Evolutionary conservation across 305 asterid species (phyloP), one percentile per base, ranked within the genome.

Genomic region (Lippia alba): DNA sequence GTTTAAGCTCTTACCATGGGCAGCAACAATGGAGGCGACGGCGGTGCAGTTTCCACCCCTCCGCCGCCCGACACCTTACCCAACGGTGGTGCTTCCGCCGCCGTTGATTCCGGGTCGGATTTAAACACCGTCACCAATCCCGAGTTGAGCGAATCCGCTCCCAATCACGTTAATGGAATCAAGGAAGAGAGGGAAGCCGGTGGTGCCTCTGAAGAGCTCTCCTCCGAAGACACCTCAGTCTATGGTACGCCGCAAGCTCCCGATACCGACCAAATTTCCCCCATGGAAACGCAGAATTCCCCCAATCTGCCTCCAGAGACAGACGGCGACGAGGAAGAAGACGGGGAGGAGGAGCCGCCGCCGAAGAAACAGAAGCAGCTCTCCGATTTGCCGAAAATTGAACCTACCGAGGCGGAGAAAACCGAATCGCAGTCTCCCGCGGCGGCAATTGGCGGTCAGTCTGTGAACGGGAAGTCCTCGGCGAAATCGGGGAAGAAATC

Each of bases 401-500:
- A 32, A 18, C 34, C 53, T n/a, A 6, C 65, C 2, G 76, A 24
- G 1, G 11, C 30, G 19, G 76, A 71, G 71, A 72, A 64, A 32
- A 71, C 74, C 15, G 72, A 81, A 15, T 19, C 63, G 58, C 79
- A 80, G 69, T 48, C 78, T 12, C 61, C 69, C 6, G 73, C 56
- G n/a, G 69, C 46, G 32, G 61, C 48, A 15, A 15, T 66, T 4
- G 12, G 69, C 20, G 72, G 69, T 0, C 61, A 5, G 66, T 18
- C 67, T 15, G 56, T 30, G 57, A 74, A 57, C 62, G 81, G 74
- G 2, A 78, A 78, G 24, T 70, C 67, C 4, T 16, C 72, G 4
- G 50, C 69, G 8, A 74, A 75, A 70, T 34, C 74, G 24, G 67
- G 77, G 3, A 80, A 76, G 81, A 92, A 92, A 78, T 83, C 85